These are phyloP conservation scores for Fomitopsis betulina DNA, from an alignment of 1,284 basidiomycete genomes.

Conservation along the genomic window DNA sequence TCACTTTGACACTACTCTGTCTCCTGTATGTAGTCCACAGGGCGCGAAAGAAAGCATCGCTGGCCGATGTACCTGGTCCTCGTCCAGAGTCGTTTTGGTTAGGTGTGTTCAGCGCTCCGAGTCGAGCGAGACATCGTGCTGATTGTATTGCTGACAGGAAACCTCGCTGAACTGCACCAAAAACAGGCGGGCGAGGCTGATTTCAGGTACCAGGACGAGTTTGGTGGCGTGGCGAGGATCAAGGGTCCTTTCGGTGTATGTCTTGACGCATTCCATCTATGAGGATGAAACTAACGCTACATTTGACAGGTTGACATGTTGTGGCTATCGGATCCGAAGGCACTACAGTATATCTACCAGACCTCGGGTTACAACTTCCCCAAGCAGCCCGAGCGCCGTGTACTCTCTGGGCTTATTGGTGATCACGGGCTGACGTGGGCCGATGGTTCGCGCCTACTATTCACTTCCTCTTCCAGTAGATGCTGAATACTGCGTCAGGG, in stretches of 20 bases:
- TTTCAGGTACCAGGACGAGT: slow-evolving; percentile 44
- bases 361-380: slow-evolving; percentile 36
- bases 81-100: slow-evolving; percentile 27
- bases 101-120: slow-evolving; percentile 14
- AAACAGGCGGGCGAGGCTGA: slow-evolving; percentile 46
- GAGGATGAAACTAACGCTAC: background rate
- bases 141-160: slow-evolving; percentile 30
- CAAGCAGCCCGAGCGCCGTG: slow-evolving; percentile 30
- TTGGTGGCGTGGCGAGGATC: slow-evolving; percentile 44
- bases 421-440: slow-evolving; percentile 37
- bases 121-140: background rate
- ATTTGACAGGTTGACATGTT: slow-evolving; percentile 26
- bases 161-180: slow-evolving; percentile 45
- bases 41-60: slow-evolving; percentile 12
- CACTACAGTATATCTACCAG: slow-evolving; percentile 36
- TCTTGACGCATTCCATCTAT: background rate
- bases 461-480: background rate
- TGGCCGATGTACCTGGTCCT: slow-evolving; percentile 28
- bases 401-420: slow-evolving; percentile 25
- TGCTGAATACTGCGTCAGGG: slow-evolving; percentile 24
- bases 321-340: slow-evolving; percentile 36
- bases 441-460: slow-evolving; percentile 28
- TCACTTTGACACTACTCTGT: background rate
- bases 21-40: slow-evolving; percentile 16
- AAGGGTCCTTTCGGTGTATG: slow-evolving; percentile 48